Evolutionary conservation across 257 asterid genomes (phyloP), one percentile per base, ranked within the genome.

Genomic region (Nicotiana obtusifolia): DNA sequence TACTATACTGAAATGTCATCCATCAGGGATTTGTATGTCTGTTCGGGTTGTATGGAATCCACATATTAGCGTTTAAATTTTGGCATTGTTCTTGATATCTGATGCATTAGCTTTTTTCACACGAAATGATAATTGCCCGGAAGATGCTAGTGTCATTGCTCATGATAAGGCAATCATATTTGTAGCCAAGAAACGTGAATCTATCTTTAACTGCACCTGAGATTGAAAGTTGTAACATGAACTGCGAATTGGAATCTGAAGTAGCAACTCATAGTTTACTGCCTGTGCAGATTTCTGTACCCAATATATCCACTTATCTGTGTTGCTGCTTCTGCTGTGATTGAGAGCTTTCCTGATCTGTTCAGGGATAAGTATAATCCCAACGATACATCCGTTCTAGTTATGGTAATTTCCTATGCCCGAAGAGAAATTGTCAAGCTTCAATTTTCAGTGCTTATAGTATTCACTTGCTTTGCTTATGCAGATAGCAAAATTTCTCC

Each of bases 281-380:
- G 77, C 77, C 22, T 84, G 83, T 89, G 87, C 93, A 94, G 99
- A 88, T 96, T 96, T 83, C 97, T 96, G 71, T 96, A 96, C 88
- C 99, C 99, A 73, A 90, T 96, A 87, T 96, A 94, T 88, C 99
- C 99, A 44, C 98, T 96, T 85, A 93, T 96, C 53, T 94, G 99
- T 86, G 94, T 94, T 80, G 98, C 99, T 88, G 99, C 99, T 85
- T 89, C 98, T 67, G 98, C 99, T 89, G 97, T 91, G 85, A 93
- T 94, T 83, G 98, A 96, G 86, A 89, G 97, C 88, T 89, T 96
- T 81, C 99, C 98, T 76, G 99, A 94, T 87, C 81, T 96, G 33
- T 96, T 96, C 82, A 85, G 90, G 85, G 97, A 91, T 76, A 91
- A 91, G 87, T 87, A 91, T 88, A 89, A 90, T 78, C 94, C 93